Evolutionary conservation across 768 basidiomycete species (phyloP).

Genomic region (Termitomyces sp.): DNA sequence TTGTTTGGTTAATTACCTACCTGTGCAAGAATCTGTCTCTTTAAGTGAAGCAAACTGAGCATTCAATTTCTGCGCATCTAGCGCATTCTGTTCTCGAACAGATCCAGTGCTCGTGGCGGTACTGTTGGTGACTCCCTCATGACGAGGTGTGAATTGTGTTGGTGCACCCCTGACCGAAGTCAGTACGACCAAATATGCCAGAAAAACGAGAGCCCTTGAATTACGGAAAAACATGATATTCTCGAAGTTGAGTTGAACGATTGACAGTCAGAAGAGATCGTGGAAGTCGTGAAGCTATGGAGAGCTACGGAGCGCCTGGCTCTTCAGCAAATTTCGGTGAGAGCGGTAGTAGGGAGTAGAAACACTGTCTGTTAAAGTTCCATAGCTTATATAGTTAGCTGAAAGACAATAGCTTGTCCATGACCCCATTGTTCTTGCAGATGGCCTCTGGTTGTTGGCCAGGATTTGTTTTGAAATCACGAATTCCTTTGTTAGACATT

Average conservation of each 20-base stretch:
- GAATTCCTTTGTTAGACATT: not conserved
- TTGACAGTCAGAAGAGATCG: constrained; percentile 8
- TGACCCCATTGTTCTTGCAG: constrained; percentile 8
- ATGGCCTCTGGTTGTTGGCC: not conserved
- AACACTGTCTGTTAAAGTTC: not conserved
- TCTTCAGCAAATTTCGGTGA: constrained; percentile 4
- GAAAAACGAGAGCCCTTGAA: constrained; percentile 11
- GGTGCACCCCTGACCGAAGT: constrained; percentile 32
- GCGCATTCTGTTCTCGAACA: constrained; percentile 34
- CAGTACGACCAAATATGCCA: constrained; percentile 19
- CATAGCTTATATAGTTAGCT: constrained; percentile 10
- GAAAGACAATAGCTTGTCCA: constrained; percentile 6
- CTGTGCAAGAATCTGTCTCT: constrained; percentile 39
- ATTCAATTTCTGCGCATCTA: constrained; percentile 47
- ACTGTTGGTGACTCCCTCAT: constrained; percentile 18
- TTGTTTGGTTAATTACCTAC: constrained; percentile 21
- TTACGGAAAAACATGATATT: constrained; percentile 6
- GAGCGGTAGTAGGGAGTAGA: not conserved
- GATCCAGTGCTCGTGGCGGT: constrained; percentile 7
- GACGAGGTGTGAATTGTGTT: constrained; percentile 19
- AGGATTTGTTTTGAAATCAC: not conserved
- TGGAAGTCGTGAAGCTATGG: constrained; percentile 15
- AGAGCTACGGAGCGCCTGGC: constrained; percentile 14
- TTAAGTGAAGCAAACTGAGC: constrained; percentile 40
- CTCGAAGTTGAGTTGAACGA: not conserved